Evolutionary conservation across 2,329 filamentous ascomycete species (phyloP).

Genomic region (Lachnellula hyalina): DNA sequence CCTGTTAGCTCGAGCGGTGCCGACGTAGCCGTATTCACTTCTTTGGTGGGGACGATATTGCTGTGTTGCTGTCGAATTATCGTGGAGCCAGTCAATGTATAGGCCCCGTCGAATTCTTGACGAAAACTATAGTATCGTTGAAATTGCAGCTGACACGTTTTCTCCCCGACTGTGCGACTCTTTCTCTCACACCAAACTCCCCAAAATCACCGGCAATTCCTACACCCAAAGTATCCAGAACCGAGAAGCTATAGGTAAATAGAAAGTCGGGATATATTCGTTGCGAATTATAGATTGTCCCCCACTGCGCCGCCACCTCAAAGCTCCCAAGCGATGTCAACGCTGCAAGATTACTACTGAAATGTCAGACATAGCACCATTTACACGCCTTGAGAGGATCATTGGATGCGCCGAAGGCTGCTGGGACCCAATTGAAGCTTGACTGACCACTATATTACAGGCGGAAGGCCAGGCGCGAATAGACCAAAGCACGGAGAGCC

Average conservation of each 20-base stretch:
- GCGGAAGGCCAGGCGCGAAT: conserved; percentile 17
- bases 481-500: conserved; percentile 19
- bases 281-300: background rate
- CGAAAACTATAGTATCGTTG: background rate
- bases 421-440: conserved; percentile 21
- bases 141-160: background rate
- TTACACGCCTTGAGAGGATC: conserved; percentile 2
- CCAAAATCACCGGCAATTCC: background rate
- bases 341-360: conserved; percentile 16
- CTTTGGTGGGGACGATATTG: background rate
- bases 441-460: conserved; percentile 32
- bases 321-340: background rate
- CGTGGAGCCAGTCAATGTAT: background rate
- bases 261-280: background rate
- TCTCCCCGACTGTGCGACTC: background rate
- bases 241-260: background rate
- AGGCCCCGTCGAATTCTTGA: background rate
- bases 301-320: background rate
- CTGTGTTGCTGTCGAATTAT: background rate
- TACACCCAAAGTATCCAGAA: background rate
- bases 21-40: background rate
- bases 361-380: conserved; percentile 22
- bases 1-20: background rate
- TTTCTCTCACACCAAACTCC: background rate
- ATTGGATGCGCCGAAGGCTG: conserved; percentile 10